Conservation (phyloP, 2,329 filamentous ascomycete genomes). For the Sarocladium oryzae region DNA sequence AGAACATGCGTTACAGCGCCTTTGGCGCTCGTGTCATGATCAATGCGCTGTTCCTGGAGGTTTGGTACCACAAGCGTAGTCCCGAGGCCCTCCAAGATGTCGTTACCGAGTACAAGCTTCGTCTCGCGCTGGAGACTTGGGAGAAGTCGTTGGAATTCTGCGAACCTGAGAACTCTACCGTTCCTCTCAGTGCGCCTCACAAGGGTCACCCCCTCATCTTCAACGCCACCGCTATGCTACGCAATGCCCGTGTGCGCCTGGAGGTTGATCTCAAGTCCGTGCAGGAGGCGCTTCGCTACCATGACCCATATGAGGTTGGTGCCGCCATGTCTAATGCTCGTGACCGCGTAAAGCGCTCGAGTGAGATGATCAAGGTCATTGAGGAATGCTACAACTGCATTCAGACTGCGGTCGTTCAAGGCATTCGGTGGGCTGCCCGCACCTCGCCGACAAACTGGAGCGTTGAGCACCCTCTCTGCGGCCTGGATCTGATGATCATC, state of each 20-base stretch:
- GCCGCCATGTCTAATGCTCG: conserved; percentile 93
- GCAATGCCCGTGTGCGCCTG: conserved; percentile 84
- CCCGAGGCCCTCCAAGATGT: conserved; percentile 97
- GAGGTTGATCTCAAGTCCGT: conserved; percentile 94
- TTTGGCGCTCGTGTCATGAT: conserved; percentile 98
- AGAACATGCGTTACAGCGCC: conserved; percentile 84
- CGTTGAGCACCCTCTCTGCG: conserved; percentile 93
- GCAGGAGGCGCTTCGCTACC: conserved; percentile 92
- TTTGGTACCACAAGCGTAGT: conserved; percentile 98
- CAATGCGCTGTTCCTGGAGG: conserved; percentile 94
- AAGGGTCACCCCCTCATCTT: conserved; percentile 95
- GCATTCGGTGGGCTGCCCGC: conserved; percentile 95
- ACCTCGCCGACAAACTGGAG: conserved; percentile 99
- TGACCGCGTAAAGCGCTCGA: conserved; percentile 88
- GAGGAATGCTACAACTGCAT: conserved; percentile 97
- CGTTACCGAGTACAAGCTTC: conserved; percentile 95
- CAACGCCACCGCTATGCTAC: conserved; percentile 95
- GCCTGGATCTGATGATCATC: conserved; percentile 95
- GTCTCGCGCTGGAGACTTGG: conserved; percentile 96
- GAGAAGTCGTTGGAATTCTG: conserved; percentile 91
- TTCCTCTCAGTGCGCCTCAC: conserved; percentile 88
- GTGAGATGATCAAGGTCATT: conserved; percentile 98
- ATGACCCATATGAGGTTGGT: conserved; percentile 94
- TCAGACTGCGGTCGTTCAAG: conserved; percentile 88
- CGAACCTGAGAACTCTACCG: conserved; percentile 81